Evolutionary conservation across 1,139 yeast genomes (phyloP).

Genomic region (Groenewaldozyma auringiensis): DNA sequence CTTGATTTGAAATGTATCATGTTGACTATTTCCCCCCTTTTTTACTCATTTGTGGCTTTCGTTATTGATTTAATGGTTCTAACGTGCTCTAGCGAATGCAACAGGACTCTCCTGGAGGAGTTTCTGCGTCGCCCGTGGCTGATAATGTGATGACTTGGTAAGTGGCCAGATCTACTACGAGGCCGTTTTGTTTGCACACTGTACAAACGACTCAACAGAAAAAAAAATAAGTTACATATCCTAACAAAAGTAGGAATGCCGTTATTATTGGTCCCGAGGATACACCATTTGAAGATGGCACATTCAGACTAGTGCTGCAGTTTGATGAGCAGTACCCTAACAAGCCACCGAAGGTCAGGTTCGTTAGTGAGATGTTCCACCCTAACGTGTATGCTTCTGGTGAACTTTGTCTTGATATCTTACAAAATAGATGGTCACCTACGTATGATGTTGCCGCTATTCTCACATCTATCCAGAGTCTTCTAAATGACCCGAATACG

Average conservation of each 20-base stretch:
- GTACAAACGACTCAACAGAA: background rate
- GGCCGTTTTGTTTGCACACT: background rate
- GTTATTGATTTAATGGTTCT: background rate
- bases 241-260: slow-evolving; percentile 52
- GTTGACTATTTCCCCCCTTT: no score
- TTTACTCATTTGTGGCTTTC: no score
- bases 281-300: slow-evolving; percentile 97
- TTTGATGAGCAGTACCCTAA: slow-evolving; percentile 98
- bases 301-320: slow-evolving; percentile 76
- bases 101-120: slow-evolving; percentile 97
- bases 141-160: slow-evolving; percentile 94
- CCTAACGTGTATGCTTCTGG: slow-evolving; percentile 96
- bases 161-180: slow-evolving; percentile 12
- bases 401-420: slow-evolving; percentile 88
- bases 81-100: slow-evolving; percentile 62
- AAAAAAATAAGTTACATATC: background rate
- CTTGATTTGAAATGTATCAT: no score
- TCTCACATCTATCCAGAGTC: slow-evolving; percentile 69
- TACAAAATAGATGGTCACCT: slow-evolving; percentile 98
- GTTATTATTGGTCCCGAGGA: slow-evolving; percentile 97
- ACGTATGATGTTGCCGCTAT: slow-evolving; percentile 98
- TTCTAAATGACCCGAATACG: slow-evolving; percentile 92
- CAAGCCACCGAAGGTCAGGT: slow-evolving; percentile 90
- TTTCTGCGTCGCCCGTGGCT: slow-evolving; percentile 92
- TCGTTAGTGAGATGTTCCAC: slow-evolving; percentile 91